phyloP scores from a whole-genome alignment of 345 rosid genomes.

The Salix arbutifolia region DNA sequence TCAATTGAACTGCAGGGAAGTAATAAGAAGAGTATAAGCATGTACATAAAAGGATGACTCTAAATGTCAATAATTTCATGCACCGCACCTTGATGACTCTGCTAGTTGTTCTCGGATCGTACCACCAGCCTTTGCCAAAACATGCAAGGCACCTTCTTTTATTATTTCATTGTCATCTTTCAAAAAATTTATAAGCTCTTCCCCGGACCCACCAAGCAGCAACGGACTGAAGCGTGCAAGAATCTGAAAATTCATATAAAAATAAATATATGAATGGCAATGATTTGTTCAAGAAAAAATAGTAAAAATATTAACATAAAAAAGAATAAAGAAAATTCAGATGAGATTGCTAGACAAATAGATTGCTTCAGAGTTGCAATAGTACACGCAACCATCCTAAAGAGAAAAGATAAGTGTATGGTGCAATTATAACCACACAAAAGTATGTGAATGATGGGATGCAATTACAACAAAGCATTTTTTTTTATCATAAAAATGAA shows the following conservation, averaged over 20 bases:
- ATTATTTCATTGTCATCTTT: slow-evolving; percentile 81
- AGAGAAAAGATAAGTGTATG: background rate
- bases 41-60: slow-evolving; percentile 6
- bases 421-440: background rate
- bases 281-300: background rate
- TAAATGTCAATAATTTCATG: slow-evolving; percentile 16
- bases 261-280: background rate
- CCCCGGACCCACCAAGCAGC: slow-evolving; percentile 75
- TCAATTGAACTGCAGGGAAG: slow-evolving; percentile 72
- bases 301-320: background rate
- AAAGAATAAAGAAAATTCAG: background rate
- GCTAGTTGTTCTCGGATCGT: slow-evolving; percentile 89
- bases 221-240: slow-evolving; percentile 81
- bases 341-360: background rate
- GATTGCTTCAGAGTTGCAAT: background rate
- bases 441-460: background rate
- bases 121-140: slow-evolving; percentile 96
- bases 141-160: slow-evolving; percentile 85
- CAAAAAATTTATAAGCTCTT: slow-evolving; percentile 67
- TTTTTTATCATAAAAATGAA: background rate
- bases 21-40: slow-evolving; percentile 27
- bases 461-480: background rate
- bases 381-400: background rate
- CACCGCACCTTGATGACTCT: slow-evolving; percentile 60
- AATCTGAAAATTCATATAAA: slow-evolving; percentile 47